A percentile compares a stretch with the other conserved stretches of the same genome.
Evolutionary conservation across 257 asterid species (phyloP).

Genomic region (Henckelia pumila): DNA sequence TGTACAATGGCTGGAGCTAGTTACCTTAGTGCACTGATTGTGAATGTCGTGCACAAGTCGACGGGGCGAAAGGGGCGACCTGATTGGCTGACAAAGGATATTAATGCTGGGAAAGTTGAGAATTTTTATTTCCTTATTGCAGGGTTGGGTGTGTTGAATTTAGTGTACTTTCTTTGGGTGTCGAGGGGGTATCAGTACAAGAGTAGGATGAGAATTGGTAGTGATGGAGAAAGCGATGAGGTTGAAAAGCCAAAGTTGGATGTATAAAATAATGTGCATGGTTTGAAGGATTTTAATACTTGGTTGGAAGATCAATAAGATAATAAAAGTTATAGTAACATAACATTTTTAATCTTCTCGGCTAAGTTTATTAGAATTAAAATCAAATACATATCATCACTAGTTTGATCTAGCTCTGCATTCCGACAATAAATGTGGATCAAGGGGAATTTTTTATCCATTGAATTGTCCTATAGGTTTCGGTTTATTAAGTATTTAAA

Average conservation of each 20-base stretch:
- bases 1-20: conserved; percentile 60
- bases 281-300: no score
- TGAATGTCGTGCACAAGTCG: conserved; percentile 59
- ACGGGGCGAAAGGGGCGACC: conserved; percentile 54
- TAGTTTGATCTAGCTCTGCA: no score
- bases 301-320: no score
- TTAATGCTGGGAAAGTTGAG: conserved; percentile 60
- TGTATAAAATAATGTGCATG: conserved; percentile 36
- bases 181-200: conserved; percentile 62
- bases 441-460: no score
- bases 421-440: no score
- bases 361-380: no score
- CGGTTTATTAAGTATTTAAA: no score
- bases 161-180: conserved; percentile 50
- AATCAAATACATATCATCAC: no score
- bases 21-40: conserved; percentile 54
- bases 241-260: conserved; percentile 14
- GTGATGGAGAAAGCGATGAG: conserved; percentile 22
- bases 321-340: no score
- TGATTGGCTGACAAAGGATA: conserved; percentile 73
- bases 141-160: conserved; percentile 59
- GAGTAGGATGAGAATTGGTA: conserved; percentile 37
- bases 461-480: no score
- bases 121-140: conserved; percentile 65
- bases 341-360: no score